Conservation (phyloP, 768 basidiomycete species). For the Suillus placidus region DNA sequence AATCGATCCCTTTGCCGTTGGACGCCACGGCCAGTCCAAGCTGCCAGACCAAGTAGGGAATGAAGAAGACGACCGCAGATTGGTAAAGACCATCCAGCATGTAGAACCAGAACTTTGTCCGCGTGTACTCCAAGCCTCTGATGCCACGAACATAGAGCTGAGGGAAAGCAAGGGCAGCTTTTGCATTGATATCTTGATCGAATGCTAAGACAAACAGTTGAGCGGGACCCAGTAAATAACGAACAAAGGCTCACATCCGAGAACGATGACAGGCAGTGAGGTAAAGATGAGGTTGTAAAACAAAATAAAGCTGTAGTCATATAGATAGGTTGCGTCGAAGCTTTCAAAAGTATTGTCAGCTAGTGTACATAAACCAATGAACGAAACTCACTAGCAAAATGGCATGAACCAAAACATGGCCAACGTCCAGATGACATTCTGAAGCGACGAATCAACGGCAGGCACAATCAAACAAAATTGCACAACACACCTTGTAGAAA, state of each 20-base stretch:
- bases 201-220: conserved; percentile 52
- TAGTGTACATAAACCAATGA: conserved; percentile 9
- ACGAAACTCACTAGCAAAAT: conserved; percentile 69
- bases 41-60: conserved; percentile 79
- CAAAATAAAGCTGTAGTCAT: conserved; percentile 92
- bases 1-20: conserved; percentile 80
- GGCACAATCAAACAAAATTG: conserved; percentile 1
- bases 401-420: conserved; percentile 94
- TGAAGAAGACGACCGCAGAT: conserved; percentile 82
- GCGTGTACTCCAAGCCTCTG: conserved; percentile 90
- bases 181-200: conserved; percentile 93
- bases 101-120: conserved; percentile 90
- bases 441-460: conserved; percentile 16
- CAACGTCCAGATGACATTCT: conserved; percentile 94
- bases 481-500: conserved; percentile 85
- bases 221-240: neutral
- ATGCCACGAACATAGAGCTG: conserved; percentile 97
- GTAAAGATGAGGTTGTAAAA: conserved; percentile 93
- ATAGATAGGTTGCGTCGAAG: conserved; percentile 94
- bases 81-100: conserved; percentile 96
- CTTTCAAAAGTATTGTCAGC: conserved; percentile 42
- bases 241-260: conserved; percentile 66
- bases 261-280: conserved; percentile 85
- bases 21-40: conserved; percentile 67
- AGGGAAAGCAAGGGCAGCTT: conserved; percentile 89